These are phyloP conservation scores for Hymenoscyphus fructigenus DNA, from an alignment of 2,329 filamentous ascomycete genomes.

Conservation along the genomic window DNA sequence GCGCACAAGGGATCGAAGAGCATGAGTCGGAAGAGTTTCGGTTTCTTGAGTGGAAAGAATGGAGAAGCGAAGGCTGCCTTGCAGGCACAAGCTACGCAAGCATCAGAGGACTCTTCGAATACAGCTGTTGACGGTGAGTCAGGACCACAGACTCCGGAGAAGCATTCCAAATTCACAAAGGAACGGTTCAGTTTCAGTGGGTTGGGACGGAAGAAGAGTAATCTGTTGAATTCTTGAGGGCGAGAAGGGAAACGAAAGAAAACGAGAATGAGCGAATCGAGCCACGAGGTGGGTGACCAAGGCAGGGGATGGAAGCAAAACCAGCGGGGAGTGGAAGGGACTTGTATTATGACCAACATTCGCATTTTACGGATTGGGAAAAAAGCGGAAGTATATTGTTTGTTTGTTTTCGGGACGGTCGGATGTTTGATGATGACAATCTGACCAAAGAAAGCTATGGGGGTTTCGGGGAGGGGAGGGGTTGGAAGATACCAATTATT, in stretches of 20 bases:
- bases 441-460: too few species aligned
- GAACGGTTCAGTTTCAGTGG: conserved; percentile 63
- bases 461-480: neutral
- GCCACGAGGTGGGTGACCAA: too few species aligned
- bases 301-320: too few species aligned
- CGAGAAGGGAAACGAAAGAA: neutral
- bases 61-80: conserved; percentile 17
- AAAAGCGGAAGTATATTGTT: neutral
- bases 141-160: conserved; percentile 37
- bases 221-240: conserved; percentile 42
- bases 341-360: conserved; percentile 18
- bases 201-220: conserved; percentile 71
- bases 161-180: conserved; percentile 52
- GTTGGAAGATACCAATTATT: conserved; percentile 1
- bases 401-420: too few species aligned
- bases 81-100: neutral
- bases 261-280: neutral
- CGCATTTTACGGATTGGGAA: conserved; percentile 13
- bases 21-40: conserved; percentile 71
- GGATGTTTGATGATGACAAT: too few species aligned
- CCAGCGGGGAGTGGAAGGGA: neutral
- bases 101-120: conserved; percentile 19
- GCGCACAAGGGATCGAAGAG: conserved; percentile 74
- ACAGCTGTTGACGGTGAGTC: conserved; percentile 31
- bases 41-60: conserved; percentile 59